phyloP scores from a whole-genome alignment of 805 yeast species.

The Ogataea glucozyma region DNA sequence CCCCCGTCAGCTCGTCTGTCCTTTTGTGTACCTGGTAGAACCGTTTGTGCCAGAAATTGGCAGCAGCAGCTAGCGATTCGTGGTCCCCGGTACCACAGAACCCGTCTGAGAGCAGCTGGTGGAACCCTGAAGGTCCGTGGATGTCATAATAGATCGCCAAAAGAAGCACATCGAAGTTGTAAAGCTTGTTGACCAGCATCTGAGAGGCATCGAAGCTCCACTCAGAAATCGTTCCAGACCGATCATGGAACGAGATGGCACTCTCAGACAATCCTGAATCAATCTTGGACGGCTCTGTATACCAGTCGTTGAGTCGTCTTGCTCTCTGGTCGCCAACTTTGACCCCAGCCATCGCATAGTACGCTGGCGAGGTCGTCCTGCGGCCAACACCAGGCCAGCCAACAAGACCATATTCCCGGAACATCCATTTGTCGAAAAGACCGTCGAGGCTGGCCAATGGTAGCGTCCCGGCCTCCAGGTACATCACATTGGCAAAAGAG shows the following conservation, averaged over 20 bases:
- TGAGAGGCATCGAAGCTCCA: constrained; percentile 52
- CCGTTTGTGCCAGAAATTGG: constrained; percentile 39
- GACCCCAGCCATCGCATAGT: constrained; percentile 40
- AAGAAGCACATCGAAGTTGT: constrained; percentile 45
- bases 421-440: constrained; percentile 42
- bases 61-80: constrained; percentile 51
- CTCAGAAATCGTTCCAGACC: constrained; percentile 48
- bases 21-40: constrained; percentile 47
- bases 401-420: constrained; percentile 51
- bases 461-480: constrained; percentile 46
- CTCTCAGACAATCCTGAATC: background rate
- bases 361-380: constrained; percentile 61
- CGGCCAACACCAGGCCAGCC: constrained; percentile 76
- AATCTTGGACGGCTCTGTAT: constrained; percentile 2
- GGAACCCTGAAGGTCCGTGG: constrained; percentile 43
- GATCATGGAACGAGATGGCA: constrained; percentile 38
- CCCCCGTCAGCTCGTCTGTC: constrained; percentile 42
- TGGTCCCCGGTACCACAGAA: constrained; percentile 49
- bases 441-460: constrained; percentile 38
- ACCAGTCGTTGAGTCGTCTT: constrained; percentile 14
- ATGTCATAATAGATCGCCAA: constrained; percentile 49
- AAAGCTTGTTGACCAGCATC: constrained; percentile 43
- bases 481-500: constrained; percentile 42
- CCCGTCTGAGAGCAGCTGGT: constrained; percentile 43
- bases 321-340: constrained; percentile 11